Base-by-base conservation (phyloP, 2,329 filamentous ascomycete species). In the Fusarium denticulatum region DNA sequence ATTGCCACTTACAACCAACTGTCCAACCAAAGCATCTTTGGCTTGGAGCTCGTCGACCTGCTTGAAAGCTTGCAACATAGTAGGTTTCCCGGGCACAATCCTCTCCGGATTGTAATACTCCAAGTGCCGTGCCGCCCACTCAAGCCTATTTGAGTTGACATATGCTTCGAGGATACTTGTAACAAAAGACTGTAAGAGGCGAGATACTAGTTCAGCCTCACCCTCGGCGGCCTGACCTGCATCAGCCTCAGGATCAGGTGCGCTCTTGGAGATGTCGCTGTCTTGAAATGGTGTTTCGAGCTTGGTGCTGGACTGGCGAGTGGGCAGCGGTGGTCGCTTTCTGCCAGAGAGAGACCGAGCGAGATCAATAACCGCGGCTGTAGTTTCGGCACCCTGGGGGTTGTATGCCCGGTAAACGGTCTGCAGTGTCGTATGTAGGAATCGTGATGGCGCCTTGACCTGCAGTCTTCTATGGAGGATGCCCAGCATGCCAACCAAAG, bases 161-260 rank as follows among this genome's bases (percentile, higher is more conserved):
- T 94, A 96, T 50, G 92, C 88, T 79, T 95, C 93, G 16, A 95
- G 82, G 24, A 95, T 83, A 78, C 93, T 93, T 1, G 92, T 94
- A n/a, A 94, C 86, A 80, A 96, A 95, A 3, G 91, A 91, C 78
- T 94, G 91, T 30, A 96, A 82, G 22, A 96, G 84, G 64, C 88
- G 89, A 40, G 85, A 85, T 77, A 92, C 89, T 69, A 95, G 84
- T 14, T 86, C 87, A 5, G 83, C 84, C 79, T 95, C 93, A 40
- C 86, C 85, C 11, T 86, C 86, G 50, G 87, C 85, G 22, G 74
- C 72, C 47, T 73, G 65, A 28, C 80, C 80, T 15, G 72, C 72
- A 63, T 82, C 80, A 6, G 88, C 89, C 80, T 92, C 90, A 1
- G 90, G 90, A 76, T 91, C 91, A 5, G 89, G 89, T 12, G 88